Percentiles rank a stretch among this genome's conserved stretches.
Conservation (phyloP, 106 monocot genomes). For the Allium fistulosum region DNA sequence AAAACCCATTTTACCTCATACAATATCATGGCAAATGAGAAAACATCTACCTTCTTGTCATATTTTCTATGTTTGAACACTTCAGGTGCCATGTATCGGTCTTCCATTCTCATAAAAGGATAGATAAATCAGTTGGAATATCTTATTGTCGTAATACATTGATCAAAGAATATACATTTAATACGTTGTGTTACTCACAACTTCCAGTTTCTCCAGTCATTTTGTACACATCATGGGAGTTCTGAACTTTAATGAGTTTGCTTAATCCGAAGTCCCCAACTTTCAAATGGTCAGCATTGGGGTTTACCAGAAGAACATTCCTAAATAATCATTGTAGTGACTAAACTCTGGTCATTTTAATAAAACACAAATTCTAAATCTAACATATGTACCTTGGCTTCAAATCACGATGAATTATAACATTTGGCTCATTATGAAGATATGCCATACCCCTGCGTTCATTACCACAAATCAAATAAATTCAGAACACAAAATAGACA, state of each 20-base stretch:
- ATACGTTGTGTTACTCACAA: slow-evolving; percentile 73
- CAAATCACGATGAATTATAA: slow-evolving; percentile 90
- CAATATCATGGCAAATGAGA: slow-evolving; percentile 98
- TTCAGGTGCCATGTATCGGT: slow-evolving; percentile 99
- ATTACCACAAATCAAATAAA: slow-evolving; percentile 2
- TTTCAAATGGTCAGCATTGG: slow-evolving; percentile 90
- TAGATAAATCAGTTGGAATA: slow-evolving; percentile 8
- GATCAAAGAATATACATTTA: slow-evolving; percentile 5
- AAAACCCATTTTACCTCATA: slow-evolving; percentile 65
- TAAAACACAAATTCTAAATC: neutral
- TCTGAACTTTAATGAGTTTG: slow-evolving; percentile 84
- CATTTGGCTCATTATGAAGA: slow-evolving; percentile 98
- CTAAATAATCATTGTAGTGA: slow-evolving; percentile 45
- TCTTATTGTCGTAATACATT: neutral
- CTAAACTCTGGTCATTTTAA: slow-evolving; percentile 11
- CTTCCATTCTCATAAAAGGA: slow-evolving; percentile 27
- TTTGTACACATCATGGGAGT: slow-evolving; percentile 90
- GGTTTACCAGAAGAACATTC: slow-evolving; percentile 96
- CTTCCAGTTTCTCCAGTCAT: slow-evolving; percentile 99
- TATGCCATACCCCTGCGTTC: slow-evolving; percentile 91
- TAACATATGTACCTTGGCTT: slow-evolving; percentile 81
- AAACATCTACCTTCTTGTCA: slow-evolving; percentile 99
- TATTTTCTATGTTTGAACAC: slow-evolving; percentile 95
- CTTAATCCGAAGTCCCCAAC: slow-evolving; percentile 98
- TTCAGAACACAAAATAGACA: too few relatives aligned